Conservation (phyloP, 495 filamentous ascomycete species). For the Rostrohypoxylon terebratum region DNA sequence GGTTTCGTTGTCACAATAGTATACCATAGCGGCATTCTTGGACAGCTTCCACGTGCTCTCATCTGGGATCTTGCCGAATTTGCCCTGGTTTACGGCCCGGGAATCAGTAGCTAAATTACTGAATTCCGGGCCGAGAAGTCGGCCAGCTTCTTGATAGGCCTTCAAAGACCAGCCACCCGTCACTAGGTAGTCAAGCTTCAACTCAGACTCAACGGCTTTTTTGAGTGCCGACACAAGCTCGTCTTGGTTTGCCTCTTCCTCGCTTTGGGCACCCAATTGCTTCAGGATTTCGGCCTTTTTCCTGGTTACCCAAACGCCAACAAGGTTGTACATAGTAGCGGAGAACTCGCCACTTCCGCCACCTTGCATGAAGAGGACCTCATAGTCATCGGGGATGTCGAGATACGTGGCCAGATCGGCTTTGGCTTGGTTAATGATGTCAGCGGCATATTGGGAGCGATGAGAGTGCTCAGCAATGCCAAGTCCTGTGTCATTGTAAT, state of each 20-base stretch:
- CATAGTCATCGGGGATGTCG: slow-evolving; percentile 80
- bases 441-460: slow-evolving; percentile 79
- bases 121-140: slow-evolving; percentile 78
- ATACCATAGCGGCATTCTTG: slow-evolving; percentile 81
- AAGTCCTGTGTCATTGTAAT: slow-evolving; percentile 84
- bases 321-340: slow-evolving; percentile 83
- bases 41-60: slow-evolving; percentile 82
- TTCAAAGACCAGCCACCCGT: slow-evolving; percentile 95
- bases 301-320: slow-evolving; percentile 82
- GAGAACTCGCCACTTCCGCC: slow-evolving; percentile 88
- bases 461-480: slow-evolving; percentile 90
- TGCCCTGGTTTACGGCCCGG: slow-evolving; percentile 76
- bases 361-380: slow-evolving; percentile 83
- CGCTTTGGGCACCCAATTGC: slow-evolving; percentile 51
- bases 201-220: slow-evolving; percentile 70
- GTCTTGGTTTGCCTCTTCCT: slow-evolving; percentile 67
- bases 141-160: slow-evolving; percentile 84
- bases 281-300: slow-evolving; percentile 58
- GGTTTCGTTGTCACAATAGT: slow-evolving; percentile 95
- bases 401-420: slow-evolving; percentile 74
- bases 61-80: slow-evolving; percentile 85
- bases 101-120: slow-evolving; percentile 84
- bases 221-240: slow-evolving; percentile 70
- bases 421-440: slow-evolving; percentile 75
- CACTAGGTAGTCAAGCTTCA: slow-evolving; percentile 89